Conservation (phyloP, 257 asterid genomes). For the Fraxinus quadrangulata region DNA sequence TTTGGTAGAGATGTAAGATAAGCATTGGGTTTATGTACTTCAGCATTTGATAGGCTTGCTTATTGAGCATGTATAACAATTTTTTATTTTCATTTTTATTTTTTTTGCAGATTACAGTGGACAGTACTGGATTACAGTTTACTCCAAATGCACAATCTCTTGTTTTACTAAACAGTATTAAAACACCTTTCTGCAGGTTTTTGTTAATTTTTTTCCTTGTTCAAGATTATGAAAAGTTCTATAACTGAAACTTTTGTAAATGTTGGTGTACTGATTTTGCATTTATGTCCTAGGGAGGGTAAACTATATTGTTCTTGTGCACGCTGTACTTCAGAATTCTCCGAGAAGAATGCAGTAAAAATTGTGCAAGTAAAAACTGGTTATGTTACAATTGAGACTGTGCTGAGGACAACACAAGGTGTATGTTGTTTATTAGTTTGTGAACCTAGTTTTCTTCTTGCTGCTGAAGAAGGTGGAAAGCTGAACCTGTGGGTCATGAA, state of each 20-base stretch:
- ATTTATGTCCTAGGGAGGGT: conserved; percentile 57
- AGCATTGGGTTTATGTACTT: conserved; percentile 18
- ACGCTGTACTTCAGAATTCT: conserved; percentile 59
- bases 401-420: conserved; percentile 53
- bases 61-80: conserved; percentile 20
- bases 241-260: conserved; percentile 17
- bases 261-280: conserved; percentile 28
- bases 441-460: conserved; percentile 71
- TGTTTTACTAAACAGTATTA: conserved; percentile 64
- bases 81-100: conserved; percentile 7
- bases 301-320: conserved; percentile 64
- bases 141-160: conserved; percentile 70
- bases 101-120: conserved; percentile 52
- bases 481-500: conserved; percentile 85
- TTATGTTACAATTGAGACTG: conserved; percentile 58
- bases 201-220: conserved; percentile 18
- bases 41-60: conserved; percentile 28
- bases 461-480: conserved; percentile 82
- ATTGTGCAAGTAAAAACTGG: conserved; percentile 69
- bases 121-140: conserved; percentile 63
- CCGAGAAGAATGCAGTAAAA: conserved; percentile 66
- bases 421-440: conserved; percentile 74
- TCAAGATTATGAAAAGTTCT: conserved; percentile 20
- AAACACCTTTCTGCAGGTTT: conserved; percentile 79
- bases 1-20: conserved; percentile 71